These are phyloP conservation scores for Colletotrichum tanaceti DNA, from an alignment of 2,329 filamentous ascomycete genomes.

Conservation along the genomic window DNA sequence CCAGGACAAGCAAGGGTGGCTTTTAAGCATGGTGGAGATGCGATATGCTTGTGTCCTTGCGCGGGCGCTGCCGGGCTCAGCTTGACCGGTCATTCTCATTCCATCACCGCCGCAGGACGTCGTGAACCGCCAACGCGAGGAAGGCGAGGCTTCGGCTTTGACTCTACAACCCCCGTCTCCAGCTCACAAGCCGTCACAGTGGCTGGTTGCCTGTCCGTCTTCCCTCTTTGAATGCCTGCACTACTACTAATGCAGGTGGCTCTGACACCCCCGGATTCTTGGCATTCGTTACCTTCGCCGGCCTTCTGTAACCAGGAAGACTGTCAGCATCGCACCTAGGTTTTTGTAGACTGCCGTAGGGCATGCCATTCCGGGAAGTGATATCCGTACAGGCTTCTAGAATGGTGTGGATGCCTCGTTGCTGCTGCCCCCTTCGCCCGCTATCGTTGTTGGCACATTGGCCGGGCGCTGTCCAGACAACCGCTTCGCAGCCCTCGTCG, in stretches of 20 bases:
- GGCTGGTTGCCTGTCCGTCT: slow-evolving; percentile 19
- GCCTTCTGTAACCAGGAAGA: slow-evolving; percentile 5
- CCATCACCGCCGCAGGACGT: background rate
- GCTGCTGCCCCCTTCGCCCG: background rate
- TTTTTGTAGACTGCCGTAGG: background rate
- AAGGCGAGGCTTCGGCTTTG: slow-evolving; percentile 1
- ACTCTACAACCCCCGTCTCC: slow-evolving; percentile 6
- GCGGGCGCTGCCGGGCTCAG: slow-evolving; percentile 18
- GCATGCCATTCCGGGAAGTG: background rate
- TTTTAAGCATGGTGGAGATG: slow-evolving; percentile 40
- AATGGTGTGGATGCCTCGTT: slow-evolving; percentile 7
- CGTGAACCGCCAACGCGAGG: background rate
- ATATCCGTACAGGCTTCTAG: background rate
- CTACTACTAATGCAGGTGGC: background rate
- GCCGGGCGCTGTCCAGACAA: slow-evolving; percentile 21
- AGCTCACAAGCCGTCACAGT: slow-evolving; percentile 12
- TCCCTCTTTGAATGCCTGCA: background rate
- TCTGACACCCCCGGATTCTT: slow-evolving; percentile 23
- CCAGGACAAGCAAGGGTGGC: slow-evolving; percentile 27
- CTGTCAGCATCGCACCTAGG: background rate
- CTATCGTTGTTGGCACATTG: slow-evolving; percentile 4
- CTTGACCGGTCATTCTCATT: background rate
- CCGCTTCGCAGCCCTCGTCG: slow-evolving; percentile 24
- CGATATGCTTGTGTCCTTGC: slow-evolving; percentile 32
- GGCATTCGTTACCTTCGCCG: slow-evolving; percentile 7